These are phyloP conservation scores for Didymella sp. DNA, from an alignment of 2,329 filamentous ascomycete genomes.

Conservation along the genomic window DNA sequence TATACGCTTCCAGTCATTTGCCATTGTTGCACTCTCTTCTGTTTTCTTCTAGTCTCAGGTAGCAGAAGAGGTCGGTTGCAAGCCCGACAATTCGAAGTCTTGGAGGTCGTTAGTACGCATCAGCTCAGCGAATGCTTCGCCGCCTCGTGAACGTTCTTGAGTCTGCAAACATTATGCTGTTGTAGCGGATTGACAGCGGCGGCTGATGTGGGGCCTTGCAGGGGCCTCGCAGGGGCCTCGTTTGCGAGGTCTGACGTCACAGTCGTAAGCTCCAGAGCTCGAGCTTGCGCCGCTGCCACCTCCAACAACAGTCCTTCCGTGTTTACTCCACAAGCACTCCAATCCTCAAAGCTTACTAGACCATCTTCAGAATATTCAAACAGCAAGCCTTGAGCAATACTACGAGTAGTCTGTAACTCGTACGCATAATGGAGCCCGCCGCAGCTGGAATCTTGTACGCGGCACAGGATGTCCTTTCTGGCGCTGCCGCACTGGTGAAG, in stretches of 20 bases:
- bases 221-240: background rate
- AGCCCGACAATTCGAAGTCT: too few species aligned
- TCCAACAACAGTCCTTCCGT: background rate
- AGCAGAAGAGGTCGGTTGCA: too few species aligned
- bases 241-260: constrained; percentile 14
- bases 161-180: too few species aligned
- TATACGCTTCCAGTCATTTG: background rate
- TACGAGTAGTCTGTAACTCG: background rate
- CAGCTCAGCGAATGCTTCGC: too few species aligned
- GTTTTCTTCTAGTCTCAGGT: too few species aligned
- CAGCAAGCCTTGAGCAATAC: background rate
- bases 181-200: too few species aligned
- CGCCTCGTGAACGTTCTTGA: too few species aligned
- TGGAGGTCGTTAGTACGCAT: too few species aligned
- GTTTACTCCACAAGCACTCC: background rate
- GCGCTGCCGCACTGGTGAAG: constrained; percentile 57
- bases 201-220: background rate
- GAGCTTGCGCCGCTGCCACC: background rate
- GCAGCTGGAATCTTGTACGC: constrained; percentile 49
- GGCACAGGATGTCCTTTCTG: constrained; percentile 45
- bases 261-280: constrained; percentile 4
- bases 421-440: constrained; percentile 45
- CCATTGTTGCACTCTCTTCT: background rate
- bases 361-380: background rate
- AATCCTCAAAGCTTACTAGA: background rate